These are phyloP conservation scores for Helenozyma rhizophorensis DNA, from an alignment of 805 yeast genomes.

Conservation along the genomic window DNA sequence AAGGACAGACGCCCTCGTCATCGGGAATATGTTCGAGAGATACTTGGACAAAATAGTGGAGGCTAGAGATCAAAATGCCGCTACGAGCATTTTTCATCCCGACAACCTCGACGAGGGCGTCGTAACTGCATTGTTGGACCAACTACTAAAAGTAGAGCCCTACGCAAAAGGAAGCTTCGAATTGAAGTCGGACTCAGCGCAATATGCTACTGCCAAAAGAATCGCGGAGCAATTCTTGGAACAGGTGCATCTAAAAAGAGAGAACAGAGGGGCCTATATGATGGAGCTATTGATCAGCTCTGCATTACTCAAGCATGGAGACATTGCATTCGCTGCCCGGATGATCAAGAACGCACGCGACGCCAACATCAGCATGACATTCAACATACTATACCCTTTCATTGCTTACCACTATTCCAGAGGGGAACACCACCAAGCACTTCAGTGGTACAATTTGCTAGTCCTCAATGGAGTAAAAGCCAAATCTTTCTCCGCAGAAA, in stretches of 20 bases:
- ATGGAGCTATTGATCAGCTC: constrained; percentile 29
- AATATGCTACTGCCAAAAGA: constrained; percentile 21
- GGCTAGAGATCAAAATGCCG: constrained; percentile 1
- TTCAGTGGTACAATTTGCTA: constrained; percentile 34
- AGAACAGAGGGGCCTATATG: constrained; percentile 15
- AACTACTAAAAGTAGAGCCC: constrained; percentile 22
- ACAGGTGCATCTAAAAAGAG: constrained; percentile 2
- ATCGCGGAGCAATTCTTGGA: constrained; percentile 22
- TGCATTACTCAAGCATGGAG: constrained; percentile 29
- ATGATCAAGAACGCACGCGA: constrained; percentile 24
- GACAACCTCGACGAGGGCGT: constrained; percentile 16
- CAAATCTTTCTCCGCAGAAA: constrained; percentile 23
- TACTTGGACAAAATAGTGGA: constrained; percentile 14
- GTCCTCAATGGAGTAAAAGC: constrained; percentile 28
- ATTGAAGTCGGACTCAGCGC: constrained; percentile 9
- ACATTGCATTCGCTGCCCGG: constrained; percentile 29
- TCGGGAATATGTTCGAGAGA: constrained; percentile 17
- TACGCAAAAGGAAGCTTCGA: not conserved
- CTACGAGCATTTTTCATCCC: constrained; percentile 9
- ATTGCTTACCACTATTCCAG: constrained; percentile 31
- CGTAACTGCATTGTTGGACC: constrained; percentile 20
- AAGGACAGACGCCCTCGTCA: constrained; percentile 14
- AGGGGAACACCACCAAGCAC: constrained; percentile 27
- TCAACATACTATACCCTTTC: constrained; percentile 37
- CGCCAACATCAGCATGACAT: constrained; percentile 29